These are phyloP conservation scores for Lipomyces japonicus DNA, from an alignment of 805 yeast species.

Conservation along the genomic window DNA sequence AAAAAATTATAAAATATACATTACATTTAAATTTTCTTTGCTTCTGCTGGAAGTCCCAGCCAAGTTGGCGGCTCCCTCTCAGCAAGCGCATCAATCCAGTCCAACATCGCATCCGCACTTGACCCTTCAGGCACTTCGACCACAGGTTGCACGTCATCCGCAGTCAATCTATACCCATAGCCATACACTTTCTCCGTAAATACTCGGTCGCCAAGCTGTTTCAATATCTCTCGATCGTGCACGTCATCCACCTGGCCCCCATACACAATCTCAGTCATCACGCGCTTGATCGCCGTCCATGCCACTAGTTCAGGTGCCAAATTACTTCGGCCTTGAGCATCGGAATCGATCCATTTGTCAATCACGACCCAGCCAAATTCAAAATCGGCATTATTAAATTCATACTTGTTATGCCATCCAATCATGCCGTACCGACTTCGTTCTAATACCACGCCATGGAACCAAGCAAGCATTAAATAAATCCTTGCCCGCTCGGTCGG, in stretches of 20 bases:
- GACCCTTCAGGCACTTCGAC: conserved; percentile 51
- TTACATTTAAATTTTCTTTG: conserved; percentile 36
- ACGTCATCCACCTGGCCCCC: conserved; percentile 46
- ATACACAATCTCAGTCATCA: conserved; percentile 56
- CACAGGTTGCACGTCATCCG: conserved; percentile 35
- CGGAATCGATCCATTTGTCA: conserved; percentile 41
- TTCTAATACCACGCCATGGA: conserved; percentile 60
- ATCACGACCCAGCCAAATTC: conserved; percentile 47
- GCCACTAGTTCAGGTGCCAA: conserved; percentile 49
- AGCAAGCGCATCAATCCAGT: conserved; percentile 57
- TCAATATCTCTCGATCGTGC: conserved; percentile 28
- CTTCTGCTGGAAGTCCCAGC: conserved; percentile 49
- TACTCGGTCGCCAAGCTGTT: conserved; percentile 21
- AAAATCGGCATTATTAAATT: conserved; percentile 72
- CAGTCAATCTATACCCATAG: conserved; percentile 27
- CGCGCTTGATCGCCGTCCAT: conserved; percentile 50
- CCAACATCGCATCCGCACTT: conserved; percentile 35
- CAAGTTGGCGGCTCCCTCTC: conserved; percentile 51
- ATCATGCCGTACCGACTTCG: conserved; percentile 57
- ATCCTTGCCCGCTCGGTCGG: conserved; percentile 49
- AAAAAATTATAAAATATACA: not conserved
- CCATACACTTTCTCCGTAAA: conserved; percentile 40
- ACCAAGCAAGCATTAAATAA: conserved; percentile 61
- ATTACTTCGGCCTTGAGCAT: conserved; percentile 35
- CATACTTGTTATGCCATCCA: conserved; percentile 61